Evolutionary conservation across 1,284 basidiomycete species (phyloP), one percentile per base, ranked within the genome.

Genomic region (Rhodotorula sp.): DNA sequence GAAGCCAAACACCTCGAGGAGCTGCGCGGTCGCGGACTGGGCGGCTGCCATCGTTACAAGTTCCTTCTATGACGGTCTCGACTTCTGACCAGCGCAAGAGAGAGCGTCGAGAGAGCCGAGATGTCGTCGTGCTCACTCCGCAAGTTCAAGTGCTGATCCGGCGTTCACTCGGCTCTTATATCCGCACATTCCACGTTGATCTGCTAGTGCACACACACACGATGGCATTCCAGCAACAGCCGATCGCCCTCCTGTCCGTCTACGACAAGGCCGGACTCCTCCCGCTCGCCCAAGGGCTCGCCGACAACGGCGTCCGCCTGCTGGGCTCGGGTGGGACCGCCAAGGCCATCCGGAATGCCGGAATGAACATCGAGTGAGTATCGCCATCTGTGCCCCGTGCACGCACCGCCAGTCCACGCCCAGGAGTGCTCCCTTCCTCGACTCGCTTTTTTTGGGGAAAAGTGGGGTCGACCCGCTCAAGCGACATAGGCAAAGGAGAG

Each of bases 241-340:
- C 70, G 29, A 65, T 72, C 47, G 67, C 67, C 43, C 85, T 99
- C 69, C 85, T 99, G 69, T 97, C 95, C 57, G 97, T 99, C 69
- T 99, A 97, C 82, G 95, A 99, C 86, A 99, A 99, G 85, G 88
- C 91, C 58, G 88, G 89, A 80, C 87, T 99, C 59, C 82, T 99
- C 72, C 90, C 95, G 71, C 87, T 99, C 67, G 97, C 97, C 54
- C 87, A 88, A 79, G 91, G 89, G 46, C 88, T 99, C 69, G 86
- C 88, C 76, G 85, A 86, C 65, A 87, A 89, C 65, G 95, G 95
- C 52, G 90, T 99, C 80, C 88, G 89, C 71, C 87, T 99, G 23
- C 85, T 99, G 39, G 97, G 95, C 70, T 96, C 93, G 58, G 97
- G 97, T 74, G 96, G 97, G 70, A 99, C 97, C 29, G 96, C 97